Conservation (phyloP, 2,329 filamentous ascomycete species). For the Alternaria sp. region DNA sequence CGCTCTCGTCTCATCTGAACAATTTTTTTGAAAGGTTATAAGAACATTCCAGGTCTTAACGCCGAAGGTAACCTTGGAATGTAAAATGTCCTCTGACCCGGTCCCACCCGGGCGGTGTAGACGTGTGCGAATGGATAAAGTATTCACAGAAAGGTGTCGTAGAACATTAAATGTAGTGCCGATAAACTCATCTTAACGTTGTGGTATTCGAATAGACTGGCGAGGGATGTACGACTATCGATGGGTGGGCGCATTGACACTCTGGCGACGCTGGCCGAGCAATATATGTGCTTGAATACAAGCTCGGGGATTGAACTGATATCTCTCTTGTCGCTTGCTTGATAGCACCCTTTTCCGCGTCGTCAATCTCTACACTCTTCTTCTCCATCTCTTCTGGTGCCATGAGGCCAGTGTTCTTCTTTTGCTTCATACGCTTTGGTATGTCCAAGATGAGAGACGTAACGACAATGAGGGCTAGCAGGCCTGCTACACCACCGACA, state of each 20-base stretch:
- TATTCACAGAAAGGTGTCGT: background rate
- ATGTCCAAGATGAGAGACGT: slow-evolving; percentile 14
- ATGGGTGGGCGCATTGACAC: slow-evolving; percentile 10
- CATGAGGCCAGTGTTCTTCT: slow-evolving; percentile 7
- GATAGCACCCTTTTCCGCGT: slow-evolving; percentile 12
- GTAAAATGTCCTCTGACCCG: background rate
- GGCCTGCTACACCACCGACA: slow-evolving; percentile 12
- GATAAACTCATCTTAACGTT: background rate
- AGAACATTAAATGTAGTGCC: background rate
- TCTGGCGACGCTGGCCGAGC: slow-evolving; percentile 12
- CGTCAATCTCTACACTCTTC: slow-evolving; percentile 8
- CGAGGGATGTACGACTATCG: slow-evolving; percentile 1
- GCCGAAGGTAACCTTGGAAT: background rate
- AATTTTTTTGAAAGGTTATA: background rate
- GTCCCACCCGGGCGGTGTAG: background rate
- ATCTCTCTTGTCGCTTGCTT: slow-evolving; percentile 7
- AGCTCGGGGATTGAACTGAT: slow-evolving; percentile 5
- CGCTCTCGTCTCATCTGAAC: background rate
- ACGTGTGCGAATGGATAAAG: background rate
- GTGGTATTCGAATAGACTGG: background rate
- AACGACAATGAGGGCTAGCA: slow-evolving; percentile 15
- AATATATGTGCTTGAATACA: slow-evolving; percentile 4
- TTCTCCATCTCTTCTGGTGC: slow-evolving; percentile 11
- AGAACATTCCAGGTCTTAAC: background rate
- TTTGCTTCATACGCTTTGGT: slow-evolving; percentile 15